Percentiles rank a stretch among this genome's conserved stretches.
These are phyloP conservation scores for Cucurbita pepo DNA, from an alignment of 306 rosid species.

Conservation along the genomic window DNA sequence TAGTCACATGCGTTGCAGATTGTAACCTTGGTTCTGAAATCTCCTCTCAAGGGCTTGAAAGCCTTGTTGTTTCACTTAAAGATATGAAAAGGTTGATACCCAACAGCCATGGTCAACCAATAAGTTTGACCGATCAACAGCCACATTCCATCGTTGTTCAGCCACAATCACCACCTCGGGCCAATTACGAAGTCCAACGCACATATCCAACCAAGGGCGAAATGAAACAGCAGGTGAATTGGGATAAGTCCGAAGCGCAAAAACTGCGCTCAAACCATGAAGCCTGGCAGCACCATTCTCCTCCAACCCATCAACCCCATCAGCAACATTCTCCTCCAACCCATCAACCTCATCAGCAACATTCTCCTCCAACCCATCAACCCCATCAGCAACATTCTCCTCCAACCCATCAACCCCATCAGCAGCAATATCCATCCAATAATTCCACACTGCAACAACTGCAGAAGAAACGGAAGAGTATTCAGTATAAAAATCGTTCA, in stretches of 20 bases:
- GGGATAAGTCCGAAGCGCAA: not conserved
- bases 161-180: not conserved
- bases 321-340: not conserved
- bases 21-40: constrained; percentile 18
- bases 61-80: constrained; percentile 14
- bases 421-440: not conserved
- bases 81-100: not conserved
- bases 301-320: not conserved
- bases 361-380: not conserved
- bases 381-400: not conserved
- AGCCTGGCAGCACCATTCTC: not conserved
- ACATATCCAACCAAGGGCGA: not conserved
- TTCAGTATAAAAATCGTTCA: not conserved
- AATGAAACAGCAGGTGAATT: not conserved
- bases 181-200: not conserved
- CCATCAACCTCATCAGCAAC: not conserved
- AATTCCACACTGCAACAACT: not conserved
- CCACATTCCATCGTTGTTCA: not conserved
- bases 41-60: constrained; percentile 13
- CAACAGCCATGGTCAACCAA: not conserved
- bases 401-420: not conserved
- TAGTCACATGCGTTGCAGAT: constrained; percentile 27
- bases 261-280: not conserved
- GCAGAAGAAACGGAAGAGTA: not conserved
- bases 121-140: not conserved